Base-by-base conservation (phyloP, 2,329 filamentous ascomycete genomes). In the Fusarium ambrosium region DNA sequence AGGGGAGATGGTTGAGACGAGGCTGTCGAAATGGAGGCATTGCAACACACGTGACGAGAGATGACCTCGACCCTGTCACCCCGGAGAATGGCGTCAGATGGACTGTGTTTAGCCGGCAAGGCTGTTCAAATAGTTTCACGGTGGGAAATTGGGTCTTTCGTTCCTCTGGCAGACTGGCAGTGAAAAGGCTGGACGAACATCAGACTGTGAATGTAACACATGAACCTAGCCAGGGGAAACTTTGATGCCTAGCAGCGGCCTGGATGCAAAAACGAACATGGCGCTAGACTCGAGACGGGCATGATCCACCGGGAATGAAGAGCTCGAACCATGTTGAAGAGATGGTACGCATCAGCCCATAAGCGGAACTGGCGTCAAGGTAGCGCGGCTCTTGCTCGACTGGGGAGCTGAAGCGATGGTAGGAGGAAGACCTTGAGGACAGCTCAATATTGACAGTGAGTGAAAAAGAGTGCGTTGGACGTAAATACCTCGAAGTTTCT, bases 251-350 rank as follows among this genome's bases (percentile, higher is more conserved):
- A 51, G 62, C 36, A 43, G 64, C 41, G 24, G 55, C 51, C 39
- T 73, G 59, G 65, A 51, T 61, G 61, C 29, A 39, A 66, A 41
- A 60, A 56, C 14, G 36, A 65, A 55, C 68, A 58, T 45, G 37
- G 63, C 71, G 67, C 70, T 73, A 74, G 45, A 55, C 68, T 64
- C 37, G 58, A 71, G 64, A 22, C 53, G 32, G 66, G 20, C 58
- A 18, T 69, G 69, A 66, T 68, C 66, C 73, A 74, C 73, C 64
- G 41, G 60, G 70, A 68, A 68, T 59, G 55, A 61, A 63, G 60
- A 64, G 71, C 77, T 74, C 63, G 69, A 75, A 70, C 75, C 75
- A 76, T 69, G 70, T 67, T 62, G 60, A 68, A 64, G 64, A 60
- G 68, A 62, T 45, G 55, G 66, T 56, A 62, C 69, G 56, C 64